Percentiles rank a stretch among this genome's conserved stretches.
Evolutionary conservation across 352 stramenopile genomes (phyloP).

Genomic region (Globisporangium yorkense): DNA sequence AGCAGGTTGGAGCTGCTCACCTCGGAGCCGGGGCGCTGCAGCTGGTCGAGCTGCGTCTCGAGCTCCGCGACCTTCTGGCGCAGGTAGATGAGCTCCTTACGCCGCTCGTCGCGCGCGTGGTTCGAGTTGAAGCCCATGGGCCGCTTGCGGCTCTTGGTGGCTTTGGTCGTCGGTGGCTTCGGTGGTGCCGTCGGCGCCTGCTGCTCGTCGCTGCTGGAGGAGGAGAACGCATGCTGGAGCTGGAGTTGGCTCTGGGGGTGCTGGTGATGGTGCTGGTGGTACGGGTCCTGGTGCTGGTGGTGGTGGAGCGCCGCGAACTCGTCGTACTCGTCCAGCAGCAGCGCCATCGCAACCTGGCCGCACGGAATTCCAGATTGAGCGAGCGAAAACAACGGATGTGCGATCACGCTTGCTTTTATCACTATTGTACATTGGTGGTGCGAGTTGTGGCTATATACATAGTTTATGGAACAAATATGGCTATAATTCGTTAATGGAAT

Average conservation of each 20-base stretch:
- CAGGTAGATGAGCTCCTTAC: conserved; percentile 10
- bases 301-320: conserved; percentile 2
- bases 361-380: neutral
- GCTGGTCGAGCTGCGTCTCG: conserved; percentile 14
- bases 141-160: conserved; percentile 19
- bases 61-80: conserved; percentile 9
- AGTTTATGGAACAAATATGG: too few relatives aligned
- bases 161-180: conserved; percentile 14
- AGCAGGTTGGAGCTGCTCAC: conserved; percentile 2
- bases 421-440: too few relatives aligned
- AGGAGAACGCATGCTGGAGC: neutral
- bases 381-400: too few relatives aligned
- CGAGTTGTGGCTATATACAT: too few relatives aligned
- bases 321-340: conserved; percentile 10
- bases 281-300: neutral
- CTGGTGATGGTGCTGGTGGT: neutral
- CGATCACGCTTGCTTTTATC: too few relatives aligned
- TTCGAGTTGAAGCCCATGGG: conserved; percentile 20
- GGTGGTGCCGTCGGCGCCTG: conserved; percentile 18
- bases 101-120: conserved; percentile 8
- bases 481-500: too few relatives aligned
- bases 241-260: conserved; percentile 1
- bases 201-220: neutral
- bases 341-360: neutral
- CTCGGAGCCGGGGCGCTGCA: conserved; percentile 15